A percentile compares a stretch with the other conserved stretches of the same genome.
Evolutionary conservation across 2,329 filamentous ascomycete genomes (phyloP).

Genomic region (Colletotrichum musicola): DNA sequence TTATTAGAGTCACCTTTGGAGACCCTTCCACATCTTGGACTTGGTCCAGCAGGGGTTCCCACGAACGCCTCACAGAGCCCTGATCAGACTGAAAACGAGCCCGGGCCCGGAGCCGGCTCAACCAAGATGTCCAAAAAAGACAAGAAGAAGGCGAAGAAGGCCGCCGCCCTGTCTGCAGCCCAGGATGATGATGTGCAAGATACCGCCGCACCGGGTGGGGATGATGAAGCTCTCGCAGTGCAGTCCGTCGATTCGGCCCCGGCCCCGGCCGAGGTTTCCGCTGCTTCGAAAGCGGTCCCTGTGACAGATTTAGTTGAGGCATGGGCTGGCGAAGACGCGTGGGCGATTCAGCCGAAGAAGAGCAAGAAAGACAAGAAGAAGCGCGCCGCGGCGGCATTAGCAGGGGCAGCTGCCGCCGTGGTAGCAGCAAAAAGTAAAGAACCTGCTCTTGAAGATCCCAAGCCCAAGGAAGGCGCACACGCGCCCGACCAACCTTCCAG

Average conservation of each 20-base stretch:
- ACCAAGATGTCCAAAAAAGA: constrained; percentile 44
- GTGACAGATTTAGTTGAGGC: constrained; percentile 27
- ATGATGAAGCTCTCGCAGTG: constrained; percentile 18
- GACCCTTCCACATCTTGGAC: constrained; percentile 19
- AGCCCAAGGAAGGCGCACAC: too few species aligned
- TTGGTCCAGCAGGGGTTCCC: constrained; percentile 27
- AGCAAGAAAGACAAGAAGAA: constrained; percentile 40
- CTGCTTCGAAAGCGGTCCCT: neutral
- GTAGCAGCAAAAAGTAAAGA: constrained; percentile 3
- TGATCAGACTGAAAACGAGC: constrained; percentile 23
- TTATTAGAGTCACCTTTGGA: constrained; percentile 27
- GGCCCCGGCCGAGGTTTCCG: neutral
- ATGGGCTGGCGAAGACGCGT: constrained; percentile 29
- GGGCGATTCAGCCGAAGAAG: constrained; percentile 43
- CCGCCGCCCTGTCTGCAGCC: constrained; percentile 6
- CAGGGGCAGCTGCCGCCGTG: neutral
- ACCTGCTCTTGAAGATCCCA: neutral
- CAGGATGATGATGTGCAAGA: constrained; percentile 23
- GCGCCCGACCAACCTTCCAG: too few species aligned
- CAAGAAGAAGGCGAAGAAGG: constrained; percentile 41
- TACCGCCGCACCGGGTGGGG: constrained; percentile 8
- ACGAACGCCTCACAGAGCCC: constrained; percentile 17
- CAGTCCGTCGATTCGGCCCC: constrained; percentile 1
- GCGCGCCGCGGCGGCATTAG: constrained; percentile 7
- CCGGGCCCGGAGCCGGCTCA: constrained; percentile 22